Conservation (phyloP, 192 early-diverging fungal genomes). For the Phycomyces nitens region DNA sequence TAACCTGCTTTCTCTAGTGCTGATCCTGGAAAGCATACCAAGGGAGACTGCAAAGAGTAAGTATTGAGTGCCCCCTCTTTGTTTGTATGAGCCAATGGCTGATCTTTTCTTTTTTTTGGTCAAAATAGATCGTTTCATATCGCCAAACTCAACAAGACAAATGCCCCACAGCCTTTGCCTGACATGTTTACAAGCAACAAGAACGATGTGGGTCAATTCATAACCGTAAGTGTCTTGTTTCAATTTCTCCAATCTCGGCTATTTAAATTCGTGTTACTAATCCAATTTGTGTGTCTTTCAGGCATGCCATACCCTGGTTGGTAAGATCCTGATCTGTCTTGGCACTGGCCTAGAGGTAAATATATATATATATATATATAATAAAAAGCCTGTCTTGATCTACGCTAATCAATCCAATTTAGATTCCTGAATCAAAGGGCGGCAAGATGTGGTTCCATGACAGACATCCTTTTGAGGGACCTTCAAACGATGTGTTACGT, state of each 20-base stretch:
- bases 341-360: slow-evolving; percentile 50
- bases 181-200: slow-evolving; percentile 13
- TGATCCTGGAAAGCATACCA: slow-evolving; percentile 35
- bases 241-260: not conserved
- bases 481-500: slow-evolving; percentile 48
- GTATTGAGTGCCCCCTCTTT: too few species aligned
- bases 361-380: slow-evolving; percentile 33
- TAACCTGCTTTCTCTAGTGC: slow-evolving; percentile 14
- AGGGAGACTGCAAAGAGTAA: slow-evolving; percentile 55
- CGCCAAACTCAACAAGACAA: slow-evolving; percentile 35
- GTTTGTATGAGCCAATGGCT: too few species aligned
- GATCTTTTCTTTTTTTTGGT: too few species aligned
- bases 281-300: slow-evolving; percentile 13
- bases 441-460: slow-evolving; percentile 43
- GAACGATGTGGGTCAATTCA: slow-evolving; percentile 25
- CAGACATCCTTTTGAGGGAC: slow-evolving; percentile 41
- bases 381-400: not conserved
- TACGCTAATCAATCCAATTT: too few species aligned
- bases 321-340: slow-evolving; percentile 44
- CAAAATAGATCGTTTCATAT: slow-evolving; percentile 47
- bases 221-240: slow-evolving; percentile 26
- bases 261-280: not conserved
- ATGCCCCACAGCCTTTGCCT: slow-evolving; percentile 26
- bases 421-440: slow-evolving; percentile 45
- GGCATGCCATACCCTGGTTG: slow-evolving; percentile 40